Evolutionary conservation across 441 rosid species (phyloP).

Genomic region (Omphalea diandra): DNA sequence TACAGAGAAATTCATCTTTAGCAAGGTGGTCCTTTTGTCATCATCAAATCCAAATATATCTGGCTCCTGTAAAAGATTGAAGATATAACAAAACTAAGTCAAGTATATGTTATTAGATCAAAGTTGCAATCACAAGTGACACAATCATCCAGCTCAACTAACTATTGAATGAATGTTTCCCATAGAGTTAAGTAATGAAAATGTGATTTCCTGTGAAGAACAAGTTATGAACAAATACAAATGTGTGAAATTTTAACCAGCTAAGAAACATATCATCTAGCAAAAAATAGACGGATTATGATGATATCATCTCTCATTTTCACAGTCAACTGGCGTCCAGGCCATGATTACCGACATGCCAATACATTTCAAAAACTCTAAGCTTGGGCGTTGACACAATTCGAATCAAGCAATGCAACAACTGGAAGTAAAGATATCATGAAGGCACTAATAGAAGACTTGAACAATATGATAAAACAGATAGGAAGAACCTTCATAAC

Average conservation of each 20-base stretch:
- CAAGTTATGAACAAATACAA: no score
- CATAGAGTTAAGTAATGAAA: not conserved
- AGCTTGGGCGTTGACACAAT: not conserved
- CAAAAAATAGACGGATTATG: not conserved
- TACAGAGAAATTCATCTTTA: conserved; percentile 68
- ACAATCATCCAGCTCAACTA: conserved; percentile 3
- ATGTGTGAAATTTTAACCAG: not conserved
- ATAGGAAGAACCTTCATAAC: not conserved
- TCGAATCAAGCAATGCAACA: not conserved
- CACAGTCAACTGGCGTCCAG: not conserved
- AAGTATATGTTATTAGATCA: not conserved
- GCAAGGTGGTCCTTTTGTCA: conserved; percentile 55
- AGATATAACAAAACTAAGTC: conserved; percentile 12
- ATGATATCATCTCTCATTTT: not conserved
- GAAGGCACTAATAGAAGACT: not conserved
- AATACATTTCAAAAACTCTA: not conserved
- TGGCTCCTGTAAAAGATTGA: conserved; percentile 55
- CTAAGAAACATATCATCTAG: not conserved
- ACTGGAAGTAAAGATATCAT: not conserved
- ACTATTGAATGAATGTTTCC: not conserved
- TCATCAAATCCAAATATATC: conserved; percentile 40
- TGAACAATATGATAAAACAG: not conserved
- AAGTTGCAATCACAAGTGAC: no score
- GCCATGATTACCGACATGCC: not conserved
- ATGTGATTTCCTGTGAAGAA: not conserved